Percentiles rank a stretch among this genome's conserved stretches.
phyloP scores from a whole-genome alignment of 805 yeast genomes.

The Gaillardinia entomophila region DNA sequence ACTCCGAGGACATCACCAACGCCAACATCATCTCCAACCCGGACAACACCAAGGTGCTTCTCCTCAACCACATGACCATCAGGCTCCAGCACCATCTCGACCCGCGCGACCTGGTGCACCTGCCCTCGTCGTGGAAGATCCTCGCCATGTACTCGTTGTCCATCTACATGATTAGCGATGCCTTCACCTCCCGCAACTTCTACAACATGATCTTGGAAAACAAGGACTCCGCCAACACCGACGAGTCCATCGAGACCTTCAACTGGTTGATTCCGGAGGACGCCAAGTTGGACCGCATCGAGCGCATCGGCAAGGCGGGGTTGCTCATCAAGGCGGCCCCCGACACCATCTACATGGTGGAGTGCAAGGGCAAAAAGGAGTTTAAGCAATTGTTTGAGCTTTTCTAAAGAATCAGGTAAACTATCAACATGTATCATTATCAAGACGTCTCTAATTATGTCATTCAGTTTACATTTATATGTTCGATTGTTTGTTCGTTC shows the following conservation, averaged over 20 bases:
- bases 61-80: constrained; percentile 27
- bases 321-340: constrained; percentile 27
- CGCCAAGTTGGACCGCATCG: constrained; percentile 21
- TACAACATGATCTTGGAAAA: constrained; percentile 23
- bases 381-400: constrained; percentile 21
- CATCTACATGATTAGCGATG: constrained; percentile 24
- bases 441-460: too few relatives aligned
- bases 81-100: constrained; percentile 33
- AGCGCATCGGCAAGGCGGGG: constrained; percentile 40
- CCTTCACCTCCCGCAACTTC: constrained; percentile 15
- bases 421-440: too few relatives aligned
- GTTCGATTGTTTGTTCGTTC: too few relatives aligned
- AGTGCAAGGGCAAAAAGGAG: constrained; percentile 39
- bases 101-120: constrained; percentile 18
- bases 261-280: constrained; percentile 30
- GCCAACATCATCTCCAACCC: constrained; percentile 18
- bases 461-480: too few relatives aligned
- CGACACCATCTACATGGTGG: constrained; percentile 33
- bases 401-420: too few relatives aligned
- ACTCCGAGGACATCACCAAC: constrained; percentile 13
- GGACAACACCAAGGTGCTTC: constrained; percentile 14
- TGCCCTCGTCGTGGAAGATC: constrained; percentile 39
- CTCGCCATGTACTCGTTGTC: constrained; percentile 33
- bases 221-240: constrained; percentile 7
- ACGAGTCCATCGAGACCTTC: constrained; percentile 6